phyloP scores from a whole-genome alignment of 164 flowering plant genomes.

The Umbellularia californica region DNA sequence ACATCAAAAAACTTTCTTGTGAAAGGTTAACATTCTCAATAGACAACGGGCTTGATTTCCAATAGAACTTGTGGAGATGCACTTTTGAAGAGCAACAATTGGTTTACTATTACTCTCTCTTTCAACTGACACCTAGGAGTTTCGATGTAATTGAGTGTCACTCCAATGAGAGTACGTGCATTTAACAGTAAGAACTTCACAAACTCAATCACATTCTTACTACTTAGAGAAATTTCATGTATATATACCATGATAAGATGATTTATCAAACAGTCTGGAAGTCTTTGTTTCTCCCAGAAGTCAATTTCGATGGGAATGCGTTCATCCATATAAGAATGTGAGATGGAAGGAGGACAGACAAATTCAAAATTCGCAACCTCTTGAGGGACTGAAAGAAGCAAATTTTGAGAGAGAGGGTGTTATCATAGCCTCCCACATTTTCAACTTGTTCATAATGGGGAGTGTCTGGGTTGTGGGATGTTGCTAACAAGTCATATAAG shows the following conservation, averaged over 20 bases:
- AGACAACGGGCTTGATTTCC: not conserved
- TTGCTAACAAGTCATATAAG: too few relatives aligned
- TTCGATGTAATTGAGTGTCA: not conserved
- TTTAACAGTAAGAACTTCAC: not conserved
- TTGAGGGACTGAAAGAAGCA: not conserved
- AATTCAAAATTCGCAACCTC: not conserved
- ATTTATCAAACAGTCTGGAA: not conserved
- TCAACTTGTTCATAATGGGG: not conserved
- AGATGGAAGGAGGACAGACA: not conserved
- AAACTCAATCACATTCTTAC: not conserved
- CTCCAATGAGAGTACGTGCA: not conserved
- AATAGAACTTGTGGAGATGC: not conserved
- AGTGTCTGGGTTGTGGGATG: too few relatives aligned
- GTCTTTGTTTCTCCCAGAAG: not conserved
- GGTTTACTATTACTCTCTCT: not conserved
- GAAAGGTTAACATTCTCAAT: too few relatives aligned
- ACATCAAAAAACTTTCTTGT: too few relatives aligned
- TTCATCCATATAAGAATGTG: not conserved
- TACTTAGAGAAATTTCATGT: not conserved
- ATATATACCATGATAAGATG: not conserved
- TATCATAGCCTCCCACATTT: not conserved
- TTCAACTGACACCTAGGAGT: not conserved
- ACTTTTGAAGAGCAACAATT: conserved; percentile 1
- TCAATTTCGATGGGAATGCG: not conserved
- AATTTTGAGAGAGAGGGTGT: not conserved